Conservation (phyloP, 495 filamentous ascomycete species). For the Penicillium fimorum region DNA sequence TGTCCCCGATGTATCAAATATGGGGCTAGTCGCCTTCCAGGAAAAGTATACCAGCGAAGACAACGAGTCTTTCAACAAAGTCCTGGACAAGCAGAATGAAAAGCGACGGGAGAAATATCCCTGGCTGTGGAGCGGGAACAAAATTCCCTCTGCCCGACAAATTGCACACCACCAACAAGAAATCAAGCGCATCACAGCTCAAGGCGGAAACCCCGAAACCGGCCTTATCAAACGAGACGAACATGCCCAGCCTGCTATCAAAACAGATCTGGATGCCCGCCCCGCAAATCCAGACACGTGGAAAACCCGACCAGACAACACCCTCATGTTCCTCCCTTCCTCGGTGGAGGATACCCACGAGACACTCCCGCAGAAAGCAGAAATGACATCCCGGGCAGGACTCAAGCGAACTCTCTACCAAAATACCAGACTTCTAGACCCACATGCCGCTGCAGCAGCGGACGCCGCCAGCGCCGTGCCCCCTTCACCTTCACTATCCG, state of each 20-base stretch:
- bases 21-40: constrained; percentile 83
- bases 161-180: constrained; percentile 75
- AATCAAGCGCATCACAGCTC: constrained; percentile 55
- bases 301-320: constrained; percentile 72
- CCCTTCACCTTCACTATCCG: constrained; percentile 77
- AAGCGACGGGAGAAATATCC: constrained; percentile 77
- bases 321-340: constrained; percentile 79
- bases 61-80: constrained; percentile 90
- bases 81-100: constrained; percentile 87
- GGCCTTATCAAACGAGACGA: constrained; percentile 21
- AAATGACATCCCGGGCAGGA: constrained; percentile 67
- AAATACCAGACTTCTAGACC: constrained; percentile 68
- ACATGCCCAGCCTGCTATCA: constrained; percentile 46
- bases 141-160: constrained; percentile 82
- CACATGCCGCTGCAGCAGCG: constrained; percentile 29
- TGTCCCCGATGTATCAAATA: constrained; percentile 68
- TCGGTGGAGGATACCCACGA: constrained; percentile 64
- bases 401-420: constrained; percentile 77
- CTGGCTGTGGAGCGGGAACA: constrained; percentile 87
- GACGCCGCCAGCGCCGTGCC: constrained; percentile 47
- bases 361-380: constrained; percentile 64
- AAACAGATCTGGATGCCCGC: constrained; percentile 60
- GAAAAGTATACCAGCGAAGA: constrained; percentile 94
- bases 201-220: constrained; percentile 47
- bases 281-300: constrained; percentile 78